A percentile compares a stretch with the other conserved stretches of the same genome.
Evolutionary conservation across 352 stramenopile species (phyloP).

Genomic region (Globisporangium rhizosaccharum): DNA sequence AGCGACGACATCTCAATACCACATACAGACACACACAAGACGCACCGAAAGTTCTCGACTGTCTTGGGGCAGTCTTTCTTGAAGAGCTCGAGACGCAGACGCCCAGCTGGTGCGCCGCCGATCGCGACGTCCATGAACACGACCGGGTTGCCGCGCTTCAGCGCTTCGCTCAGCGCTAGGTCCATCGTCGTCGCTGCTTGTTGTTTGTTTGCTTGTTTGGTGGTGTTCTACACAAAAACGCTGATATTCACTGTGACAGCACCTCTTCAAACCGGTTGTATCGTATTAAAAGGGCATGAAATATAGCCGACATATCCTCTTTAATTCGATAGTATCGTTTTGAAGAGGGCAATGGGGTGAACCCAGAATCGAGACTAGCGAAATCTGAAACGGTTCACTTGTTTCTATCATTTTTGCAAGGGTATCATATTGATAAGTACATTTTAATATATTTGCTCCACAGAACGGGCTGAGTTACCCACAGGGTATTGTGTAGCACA

Average conservation of each 20-base stretch:
- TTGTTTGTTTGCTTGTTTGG: not conserved
- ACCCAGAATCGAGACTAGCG: no score
- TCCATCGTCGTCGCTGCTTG: constrained; percentile 57
- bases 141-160: constrained; percentile 91
- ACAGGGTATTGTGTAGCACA: no score
- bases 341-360: no score
- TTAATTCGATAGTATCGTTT: no score
- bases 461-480: no score
- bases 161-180: constrained; percentile 84
- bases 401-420: no score
- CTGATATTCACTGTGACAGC: not conserved
- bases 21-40: not conserved
- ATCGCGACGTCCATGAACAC: constrained; percentile 96
- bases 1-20: not conserved
- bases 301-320: no score
- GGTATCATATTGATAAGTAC: no score
- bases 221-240: not conserved
- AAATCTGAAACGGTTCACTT: no score
- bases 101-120: constrained; percentile 77
- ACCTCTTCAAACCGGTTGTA: not conserved
- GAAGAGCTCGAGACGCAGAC: constrained; percentile 95
- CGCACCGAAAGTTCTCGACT: constrained; percentile 93
- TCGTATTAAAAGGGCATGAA: no score
- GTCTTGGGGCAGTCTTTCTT: constrained; percentile 95
- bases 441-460: no score